Conservation (phyloP, 495 filamentous ascomycete genomes). For the Tuber melanosporum region DNA sequence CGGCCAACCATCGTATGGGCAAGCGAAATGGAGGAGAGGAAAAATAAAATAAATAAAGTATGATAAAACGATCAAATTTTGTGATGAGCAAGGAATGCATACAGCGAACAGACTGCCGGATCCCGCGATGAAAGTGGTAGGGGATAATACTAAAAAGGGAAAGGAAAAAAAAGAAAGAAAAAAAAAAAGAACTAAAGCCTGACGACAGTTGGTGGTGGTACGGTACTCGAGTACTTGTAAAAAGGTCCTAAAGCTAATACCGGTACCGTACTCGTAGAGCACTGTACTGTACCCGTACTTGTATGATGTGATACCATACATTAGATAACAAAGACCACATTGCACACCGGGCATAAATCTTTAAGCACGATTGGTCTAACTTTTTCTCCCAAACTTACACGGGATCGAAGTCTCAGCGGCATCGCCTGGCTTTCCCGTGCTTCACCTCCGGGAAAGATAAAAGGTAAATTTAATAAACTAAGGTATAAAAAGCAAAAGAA, state of each 20-base stretch:
- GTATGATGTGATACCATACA: neutral
- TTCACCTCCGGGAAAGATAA: neutral
- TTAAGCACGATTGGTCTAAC: neutral
- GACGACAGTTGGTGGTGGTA: neutral
- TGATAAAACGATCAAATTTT: neutral
- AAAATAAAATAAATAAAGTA: neutral
- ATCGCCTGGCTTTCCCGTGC: neutral
- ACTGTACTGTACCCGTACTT: no score
- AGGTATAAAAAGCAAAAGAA: neutral
- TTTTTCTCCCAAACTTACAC: neutral
- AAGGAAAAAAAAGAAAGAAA: neutral
- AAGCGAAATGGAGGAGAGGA: neutral
- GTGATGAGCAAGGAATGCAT: neutral
- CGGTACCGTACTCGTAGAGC: no score
- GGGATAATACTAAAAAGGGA: no score
- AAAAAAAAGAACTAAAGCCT: neutral
- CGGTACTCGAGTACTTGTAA: neutral
- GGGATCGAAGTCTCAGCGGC: neutral
- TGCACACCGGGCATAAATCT: neutral
- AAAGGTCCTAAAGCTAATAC: neutral
- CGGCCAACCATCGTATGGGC: neutral
- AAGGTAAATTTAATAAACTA: neutral
- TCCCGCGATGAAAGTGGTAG: neutral
- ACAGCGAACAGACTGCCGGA: neutral
- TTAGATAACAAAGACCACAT: neutral